A percentile compares a stretch with the other conserved stretches of the same genome.
These are phyloP conservation scores for Suillus decipiens DNA, from an alignment of 768 basidiomycete species.

Conservation along the genomic window DNA sequence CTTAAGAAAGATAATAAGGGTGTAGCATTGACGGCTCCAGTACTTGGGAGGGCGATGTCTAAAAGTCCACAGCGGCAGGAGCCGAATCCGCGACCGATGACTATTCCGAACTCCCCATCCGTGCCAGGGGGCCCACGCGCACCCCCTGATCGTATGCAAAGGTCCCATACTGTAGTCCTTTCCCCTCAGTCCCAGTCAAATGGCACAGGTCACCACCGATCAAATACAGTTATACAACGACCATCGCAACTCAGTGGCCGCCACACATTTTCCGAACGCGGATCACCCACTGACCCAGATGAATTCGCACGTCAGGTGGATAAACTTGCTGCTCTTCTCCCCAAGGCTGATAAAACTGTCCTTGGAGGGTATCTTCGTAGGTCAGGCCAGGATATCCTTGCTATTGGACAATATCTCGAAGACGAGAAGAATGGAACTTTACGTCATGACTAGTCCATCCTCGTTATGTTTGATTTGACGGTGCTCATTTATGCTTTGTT, in stretches of 20 bases:
- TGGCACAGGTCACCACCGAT: conserved; percentile 27
- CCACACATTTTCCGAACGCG: conserved; percentile 14
- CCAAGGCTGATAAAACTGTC: conserved; percentile 66
- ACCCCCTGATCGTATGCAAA: conserved; percentile 57
- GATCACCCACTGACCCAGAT: conserved; percentile 22
- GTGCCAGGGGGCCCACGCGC: conserved; percentile 79
- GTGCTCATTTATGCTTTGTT: conserved; percentile 11
- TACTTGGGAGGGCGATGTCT: conserved; percentile 37
- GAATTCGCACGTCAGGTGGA: conserved; percentile 72
- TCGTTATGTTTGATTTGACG: conserved; percentile 3
- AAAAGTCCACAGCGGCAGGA: conserved; percentile 38
- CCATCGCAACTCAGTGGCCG: conserved; percentile 33
- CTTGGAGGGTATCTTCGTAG: conserved; percentile 73
- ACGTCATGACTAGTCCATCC: conserved; percentile 33
- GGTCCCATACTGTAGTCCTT: conserved; percentile 68
- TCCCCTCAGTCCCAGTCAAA: conserved; percentile 29
- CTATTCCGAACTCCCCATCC: conserved; percentile 43
- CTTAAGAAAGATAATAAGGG: conserved; percentile 41
- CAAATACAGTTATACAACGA: conserved; percentile 29
- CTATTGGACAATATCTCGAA: conserved; percentile 85
- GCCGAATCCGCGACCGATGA: conserved; percentile 32
- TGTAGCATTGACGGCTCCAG: conserved; percentile 26
- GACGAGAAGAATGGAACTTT: conserved; percentile 78
- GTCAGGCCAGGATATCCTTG: conserved; percentile 77
- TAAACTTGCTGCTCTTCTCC: conserved; percentile 67